Percentiles rank a stretch among this genome's conserved stretches.
Conservation (phyloP, 78 protist species). For the Dictyostelium brefeldianum region DNA sequence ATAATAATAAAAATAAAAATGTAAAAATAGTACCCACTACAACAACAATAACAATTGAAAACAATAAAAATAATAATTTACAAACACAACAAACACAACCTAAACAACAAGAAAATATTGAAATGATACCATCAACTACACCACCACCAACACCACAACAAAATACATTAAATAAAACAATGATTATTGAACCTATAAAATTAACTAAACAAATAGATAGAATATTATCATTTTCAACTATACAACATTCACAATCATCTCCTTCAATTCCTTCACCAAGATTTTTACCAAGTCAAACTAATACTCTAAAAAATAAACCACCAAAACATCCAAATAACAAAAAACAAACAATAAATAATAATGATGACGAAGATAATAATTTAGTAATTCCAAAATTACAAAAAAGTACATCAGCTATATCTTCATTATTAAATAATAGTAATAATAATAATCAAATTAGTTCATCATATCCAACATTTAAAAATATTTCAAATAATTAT, state of each 20-base stretch:
- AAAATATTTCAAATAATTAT: not conserved
- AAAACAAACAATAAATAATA: not conserved
- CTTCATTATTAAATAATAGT: not conserved
- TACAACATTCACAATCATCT: not conserved
- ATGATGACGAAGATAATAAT: not conserved
- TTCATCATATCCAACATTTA: slow-evolving; percentile 11
- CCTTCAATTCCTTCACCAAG: slow-evolving; percentile 6
- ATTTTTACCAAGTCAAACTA: not conserved
- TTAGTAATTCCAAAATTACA: not conserved
- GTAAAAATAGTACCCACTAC: not conserved
- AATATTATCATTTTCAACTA: not conserved
- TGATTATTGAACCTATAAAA: not conserved
- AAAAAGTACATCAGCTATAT: not conserved
- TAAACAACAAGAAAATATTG: not conserved
- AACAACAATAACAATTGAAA: not conserved
- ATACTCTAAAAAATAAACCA: not conserved
- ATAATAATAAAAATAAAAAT: not conserved
- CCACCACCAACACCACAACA: not conserved
- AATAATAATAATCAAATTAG: not conserved
- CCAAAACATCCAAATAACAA: not conserved
- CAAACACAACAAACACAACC: not conserved
- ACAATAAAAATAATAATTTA: not conserved
- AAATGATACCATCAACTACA: not conserved
- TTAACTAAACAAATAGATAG: not conserved
- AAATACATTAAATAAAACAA: not conserved